Base-by-base conservation (phyloP, 148 eudicot genomes). In the Salicornia ramosissima region DNA sequence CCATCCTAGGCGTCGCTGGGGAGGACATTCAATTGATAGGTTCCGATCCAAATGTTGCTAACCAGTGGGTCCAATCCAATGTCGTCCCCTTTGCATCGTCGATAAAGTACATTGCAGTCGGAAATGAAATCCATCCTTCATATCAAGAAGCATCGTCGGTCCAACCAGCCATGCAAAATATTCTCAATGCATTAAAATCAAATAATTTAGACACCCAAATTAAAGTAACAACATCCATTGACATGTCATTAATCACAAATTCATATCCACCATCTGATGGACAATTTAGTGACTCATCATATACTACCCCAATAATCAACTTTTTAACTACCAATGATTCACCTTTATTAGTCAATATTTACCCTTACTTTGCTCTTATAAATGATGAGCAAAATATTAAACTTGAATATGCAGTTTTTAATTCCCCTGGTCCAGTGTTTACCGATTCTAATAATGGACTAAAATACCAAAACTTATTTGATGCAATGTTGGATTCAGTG, bases 41-140 rank as follows among this genome's bases (percentile, higher is more conserved):
- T 0, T 30, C 76, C 3, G 52, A 57, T 46, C 60, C 60, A 22
- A 36, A 24, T 0, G 54, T 42, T 26, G 83, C 85, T 2, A n/a
- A 34, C 18, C 62, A 56, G 0, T 83, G 80, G 79, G 81, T 83
- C 14, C 71, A 65, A 18, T 51, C 30, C 54, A 70, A 83, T 56
- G 72, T 82, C 10, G 45, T 22, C n/a, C 75, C 74, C 46, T 79
- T 21, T 46, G 69, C 70, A 11, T 72, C 85, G 24, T 42, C 72
- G 10, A 51, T 82, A 39, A 54, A 42, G 13, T 82, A 79, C 80
- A 82, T 82, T 4, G 78, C 82, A 5, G 85, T 82, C 4, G 85
- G 85, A 11, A 82, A 82, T 21, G 80, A 72, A 43, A 58, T 82
- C 28, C 28, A 51, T 15, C 69, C 82, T 4, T 14, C 6, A 2